Evolutionary conservation across 768 basidiomycete species (phyloP).

Genomic region (Psilocybe azurescens): DNA sequence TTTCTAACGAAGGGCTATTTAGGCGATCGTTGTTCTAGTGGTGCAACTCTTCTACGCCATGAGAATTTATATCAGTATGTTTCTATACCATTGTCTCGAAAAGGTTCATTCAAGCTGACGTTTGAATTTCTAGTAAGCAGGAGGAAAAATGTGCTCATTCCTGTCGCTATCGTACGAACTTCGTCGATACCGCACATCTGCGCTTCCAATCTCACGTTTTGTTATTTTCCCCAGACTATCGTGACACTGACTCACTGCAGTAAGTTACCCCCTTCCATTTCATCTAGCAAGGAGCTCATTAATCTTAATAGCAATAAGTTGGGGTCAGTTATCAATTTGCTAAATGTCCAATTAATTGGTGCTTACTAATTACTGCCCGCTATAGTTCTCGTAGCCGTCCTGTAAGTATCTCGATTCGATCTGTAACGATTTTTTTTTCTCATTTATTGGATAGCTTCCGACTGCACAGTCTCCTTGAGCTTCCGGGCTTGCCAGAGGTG

Average conservation of each 20-base stretch:
- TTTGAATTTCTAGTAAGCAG: background rate
- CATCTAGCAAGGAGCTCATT: no score
- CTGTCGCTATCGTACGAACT: background rate
- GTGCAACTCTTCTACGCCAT: conserved; percentile 9
- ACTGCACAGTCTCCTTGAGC: background rate
- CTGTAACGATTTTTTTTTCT: no score
- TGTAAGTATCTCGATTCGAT: background rate
- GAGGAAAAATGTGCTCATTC: background rate
- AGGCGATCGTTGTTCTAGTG: conserved; percentile 10
- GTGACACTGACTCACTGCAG: background rate
- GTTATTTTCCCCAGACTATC: background rate
- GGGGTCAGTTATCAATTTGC: background rate
- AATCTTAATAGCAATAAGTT: background rate
- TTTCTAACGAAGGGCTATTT: background rate
- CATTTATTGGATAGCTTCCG: background rate
- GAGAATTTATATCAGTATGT: conserved; percentile 9
- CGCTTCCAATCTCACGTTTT: no score
- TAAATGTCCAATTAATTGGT: background rate
- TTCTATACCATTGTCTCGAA: fast-evolving
- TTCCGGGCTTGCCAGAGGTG: conserved; percentile 2
- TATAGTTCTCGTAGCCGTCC: background rate
- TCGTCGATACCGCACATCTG: no score
- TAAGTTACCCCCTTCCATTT: background rate
- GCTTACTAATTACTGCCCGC: no score
- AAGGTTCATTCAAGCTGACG: no score